Evolutionary conservation across 176 grass and related monocot species (phyloP).

Genomic region (Bolboschoenus planiculmis): DNA sequence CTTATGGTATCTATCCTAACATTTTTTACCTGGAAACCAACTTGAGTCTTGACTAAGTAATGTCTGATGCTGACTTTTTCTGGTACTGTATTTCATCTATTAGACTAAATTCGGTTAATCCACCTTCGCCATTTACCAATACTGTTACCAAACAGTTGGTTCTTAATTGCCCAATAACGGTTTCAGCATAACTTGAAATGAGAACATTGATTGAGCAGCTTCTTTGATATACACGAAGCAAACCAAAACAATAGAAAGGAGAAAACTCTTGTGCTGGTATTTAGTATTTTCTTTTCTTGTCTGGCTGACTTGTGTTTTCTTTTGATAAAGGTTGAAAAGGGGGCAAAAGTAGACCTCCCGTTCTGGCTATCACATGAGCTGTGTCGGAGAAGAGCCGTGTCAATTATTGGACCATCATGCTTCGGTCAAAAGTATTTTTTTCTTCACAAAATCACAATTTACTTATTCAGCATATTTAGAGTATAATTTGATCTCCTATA

Average conservation of each 20-base stretch:
- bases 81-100: not conserved
- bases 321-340: constrained; percentile 62
- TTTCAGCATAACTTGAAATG: not conserved
- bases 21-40: not conserved
- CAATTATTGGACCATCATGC: constrained; percentile 56
- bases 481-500: not conserved
- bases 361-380: constrained; percentile 82
- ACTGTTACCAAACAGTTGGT: not conserved
- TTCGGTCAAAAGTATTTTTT: constrained; percentile 70
- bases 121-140: not conserved
- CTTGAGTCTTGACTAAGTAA: not conserved
- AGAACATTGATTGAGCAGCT: not conserved
- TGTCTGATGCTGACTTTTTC: not conserved
- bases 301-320: not conserved
- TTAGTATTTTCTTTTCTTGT: not conserved
- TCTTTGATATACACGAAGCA: not conserved
- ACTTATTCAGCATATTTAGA: not conserved
- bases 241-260: not conserved
- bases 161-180: not conserved
- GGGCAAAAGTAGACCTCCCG: constrained; percentile 78
- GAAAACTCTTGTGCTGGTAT: not conserved
- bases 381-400: constrained; percentile 53
- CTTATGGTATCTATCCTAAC: not conserved
- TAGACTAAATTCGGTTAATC: not conserved
- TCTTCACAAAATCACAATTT: not conserved